phyloP scores from a whole-genome alignment of 2,329 filamentous ascomycete genomes.

The Monilinia fructicola region DNA sequence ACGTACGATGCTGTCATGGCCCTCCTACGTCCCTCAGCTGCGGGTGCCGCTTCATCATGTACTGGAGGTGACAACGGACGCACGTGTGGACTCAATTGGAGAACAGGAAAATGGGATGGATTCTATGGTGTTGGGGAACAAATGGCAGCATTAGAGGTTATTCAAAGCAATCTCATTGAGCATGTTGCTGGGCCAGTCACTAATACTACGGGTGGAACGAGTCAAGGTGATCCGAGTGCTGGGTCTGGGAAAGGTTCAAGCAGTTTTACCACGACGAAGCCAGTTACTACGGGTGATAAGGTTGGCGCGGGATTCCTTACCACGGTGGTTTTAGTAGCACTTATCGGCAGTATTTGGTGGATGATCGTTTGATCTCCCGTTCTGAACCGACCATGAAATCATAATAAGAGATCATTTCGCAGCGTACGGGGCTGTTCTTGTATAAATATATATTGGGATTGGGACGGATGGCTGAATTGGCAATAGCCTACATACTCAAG shows the following conservation, averaged over 20 bases:
- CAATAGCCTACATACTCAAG: background rate
- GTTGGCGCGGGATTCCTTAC: conserved; percentile 70
- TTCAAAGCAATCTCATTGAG: conserved; percentile 57
- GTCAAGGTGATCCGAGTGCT: conserved; percentile 43
- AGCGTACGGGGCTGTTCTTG: background rate
- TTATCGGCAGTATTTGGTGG: conserved; percentile 57
- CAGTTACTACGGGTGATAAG: conserved; percentile 55
- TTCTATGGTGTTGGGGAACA: conserved; percentile 57
- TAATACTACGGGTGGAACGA: conserved; percentile 57
- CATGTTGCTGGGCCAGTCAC: conserved; percentile 48
- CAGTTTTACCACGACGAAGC: background rate
- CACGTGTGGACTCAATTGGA: conserved; percentile 63
- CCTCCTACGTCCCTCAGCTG: conserved; percentile 55
- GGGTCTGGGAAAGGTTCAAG: conserved; percentile 26
- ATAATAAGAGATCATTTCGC: background rate
- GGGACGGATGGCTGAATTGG: background rate
- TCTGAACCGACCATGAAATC: background rate
- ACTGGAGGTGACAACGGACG: conserved; percentile 57
- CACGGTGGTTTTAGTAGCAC: conserved; percentile 49
- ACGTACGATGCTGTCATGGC: conserved; percentile 55
- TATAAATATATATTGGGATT: conserved; percentile 12
- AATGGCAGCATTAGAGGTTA: conserved; percentile 64
- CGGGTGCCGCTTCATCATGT: conserved; percentile 57
- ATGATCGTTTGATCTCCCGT: conserved; percentile 44
- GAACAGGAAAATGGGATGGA: conserved; percentile 48